Evolutionary conservation across 169 alveolate genomes (phyloP), one percentile per base, ranked within the genome.

Genomic region (Eimeria falciformis): DNA sequence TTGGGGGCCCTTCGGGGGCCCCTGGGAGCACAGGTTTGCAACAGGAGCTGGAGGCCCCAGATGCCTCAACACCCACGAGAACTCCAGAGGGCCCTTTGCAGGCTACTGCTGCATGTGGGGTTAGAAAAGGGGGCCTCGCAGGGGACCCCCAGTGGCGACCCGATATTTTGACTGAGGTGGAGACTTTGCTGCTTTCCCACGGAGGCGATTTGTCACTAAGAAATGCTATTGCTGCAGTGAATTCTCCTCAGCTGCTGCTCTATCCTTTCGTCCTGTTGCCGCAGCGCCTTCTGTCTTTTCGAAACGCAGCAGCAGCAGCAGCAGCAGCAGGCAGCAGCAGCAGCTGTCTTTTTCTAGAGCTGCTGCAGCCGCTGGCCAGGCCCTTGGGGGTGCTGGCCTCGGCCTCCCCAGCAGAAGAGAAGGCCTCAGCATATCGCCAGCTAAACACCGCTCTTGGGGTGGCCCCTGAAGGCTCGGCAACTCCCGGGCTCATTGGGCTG

Each of bases 281-380:
- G 14, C n/a, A 50, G 62, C 7, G 62, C n/a, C 62, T 50, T 50
- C 62, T 50, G 58, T 14, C 7, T 9, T 7, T 50, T 50, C 58
- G 7, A 14, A 50, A 14, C 58, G 58, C 58, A 9, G 58, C 58
- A 50, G 58, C 58, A 50, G 58, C 58, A 50, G 21, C 7, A 14
- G 14, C 7, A 45, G 40, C 40, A 66, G 77, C 27, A 66, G 77
- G 29, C 77, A 66, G 43, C 33, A 5, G 4, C 45, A n/a, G 75
- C 37, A 62, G 25, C 33, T 9, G 75, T n/a, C 75, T 62, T 25
- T n/a, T 62, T 25, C 11, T 18, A n/a, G 75, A 18, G 25, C 25
- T 62, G 75, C 75, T 62, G 75, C 33, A 18, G 29, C 75, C 29
- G 12, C 29, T 50, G 62, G 62, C 62, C 62, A 14, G n/a, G 62